Percentiles rank a stretch among this genome's conserved stretches.
These are phyloP conservation scores for Geum urbanum DNA, from an alignment of 306 rosid genomes.

Conservation along the genomic window DNA sequence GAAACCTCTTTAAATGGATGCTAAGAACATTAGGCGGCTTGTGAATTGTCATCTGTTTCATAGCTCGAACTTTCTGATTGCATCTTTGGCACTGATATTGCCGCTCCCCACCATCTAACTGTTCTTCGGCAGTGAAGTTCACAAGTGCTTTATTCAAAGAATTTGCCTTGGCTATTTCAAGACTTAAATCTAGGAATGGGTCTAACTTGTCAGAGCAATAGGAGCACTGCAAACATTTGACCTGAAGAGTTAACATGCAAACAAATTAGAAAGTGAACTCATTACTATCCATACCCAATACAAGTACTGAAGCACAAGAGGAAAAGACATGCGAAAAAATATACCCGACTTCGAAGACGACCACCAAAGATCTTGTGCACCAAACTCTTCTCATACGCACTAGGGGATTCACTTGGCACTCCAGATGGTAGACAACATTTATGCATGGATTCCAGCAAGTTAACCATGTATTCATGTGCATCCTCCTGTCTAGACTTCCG, in stretches of 20 bases:
- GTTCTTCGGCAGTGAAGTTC: slow-evolving; percentile 78
- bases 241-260: slow-evolving; percentile 47
- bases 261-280: not conserved
- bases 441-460: slow-evolving; percentile 97
- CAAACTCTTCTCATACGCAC: slow-evolving; percentile 94
- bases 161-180: slow-evolving; percentile 84
- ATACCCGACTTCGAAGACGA: slow-evolving; percentile 88
- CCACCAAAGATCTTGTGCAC: slow-evolving; percentile 98
- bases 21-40: slow-evolving; percentile 90
- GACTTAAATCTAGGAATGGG: slow-evolving; percentile 93
- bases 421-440: slow-evolving; percentile 95
- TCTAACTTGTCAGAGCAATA: slow-evolving; percentile 79
- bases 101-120: slow-evolving; percentile 88
- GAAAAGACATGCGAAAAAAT: not conserved
- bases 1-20: slow-evolving; percentile 83
- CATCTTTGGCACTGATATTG: slow-evolving; percentile 87
- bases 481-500: slow-evolving; percentile 88
- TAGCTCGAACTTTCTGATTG: slow-evolving; percentile 92
- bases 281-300: not conserved
- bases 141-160: slow-evolving; percentile 75
- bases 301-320: no score
- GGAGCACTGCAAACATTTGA: slow-evolving; percentile 82
- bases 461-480: slow-evolving; percentile 99
- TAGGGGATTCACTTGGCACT: slow-evolving; percentile 83
- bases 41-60: slow-evolving; percentile 77